Evolutionary conservation across 2,329 filamentous ascomycete genomes (phyloP).

Genomic region (Teratosphaeria pseudoeucalypti): DNA sequence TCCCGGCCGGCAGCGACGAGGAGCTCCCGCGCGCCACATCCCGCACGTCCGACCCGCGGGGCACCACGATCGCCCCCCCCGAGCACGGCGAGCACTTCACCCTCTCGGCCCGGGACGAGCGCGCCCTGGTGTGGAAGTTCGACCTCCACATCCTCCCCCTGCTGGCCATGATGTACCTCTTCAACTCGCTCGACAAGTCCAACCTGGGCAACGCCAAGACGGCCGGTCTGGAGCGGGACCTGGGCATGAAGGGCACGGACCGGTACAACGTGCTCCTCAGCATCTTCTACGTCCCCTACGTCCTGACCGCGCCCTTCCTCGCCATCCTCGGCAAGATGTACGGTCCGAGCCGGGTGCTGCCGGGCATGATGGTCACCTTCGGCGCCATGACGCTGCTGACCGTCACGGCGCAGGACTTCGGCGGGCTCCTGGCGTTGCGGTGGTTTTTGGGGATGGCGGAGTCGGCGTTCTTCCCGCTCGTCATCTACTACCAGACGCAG

Average conservation of each 20-base stretch:
- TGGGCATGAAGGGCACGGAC: conserved; percentile 48
- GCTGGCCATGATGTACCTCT: conserved; percentile 52
- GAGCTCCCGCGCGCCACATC: conserved; percentile 2
- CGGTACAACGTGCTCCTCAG: conserved; percentile 57
- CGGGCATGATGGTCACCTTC: conserved; percentile 51
- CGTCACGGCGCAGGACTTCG: conserved; percentile 48
- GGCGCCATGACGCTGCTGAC: conserved; percentile 54
- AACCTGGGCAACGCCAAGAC: conserved; percentile 35
- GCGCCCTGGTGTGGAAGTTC: conserved; percentile 45
- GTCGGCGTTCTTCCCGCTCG: conserved; percentile 58
- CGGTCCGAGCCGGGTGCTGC: conserved; percentile 51
- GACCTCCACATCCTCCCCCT: conserved; percentile 46
- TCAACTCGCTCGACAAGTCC: conserved; percentile 42
- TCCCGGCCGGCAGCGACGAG: background rate
- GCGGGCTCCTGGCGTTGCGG: conserved; percentile 54
- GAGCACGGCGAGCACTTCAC: conserved; percentile 18
- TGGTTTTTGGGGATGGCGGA: conserved; percentile 60
- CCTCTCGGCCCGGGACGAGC: conserved; percentile 38
- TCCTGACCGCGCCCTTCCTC: conserved; percentile 56
- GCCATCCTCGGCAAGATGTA: conserved; percentile 59
- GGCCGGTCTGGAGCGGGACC: conserved; percentile 38
- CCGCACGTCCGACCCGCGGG: conserved; percentile 1
- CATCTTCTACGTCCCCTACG: conserved; percentile 60
- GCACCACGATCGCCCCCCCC: conserved; percentile 24
- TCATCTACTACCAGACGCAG: conserved; percentile 49